Percentiles rank a stretch among this genome's conserved stretches.
These are phyloP conservation scores for Talaromyces proteolyticus DNA, from an alignment of 495 filamentous ascomycete genomes.

Conservation along the genomic window DNA sequence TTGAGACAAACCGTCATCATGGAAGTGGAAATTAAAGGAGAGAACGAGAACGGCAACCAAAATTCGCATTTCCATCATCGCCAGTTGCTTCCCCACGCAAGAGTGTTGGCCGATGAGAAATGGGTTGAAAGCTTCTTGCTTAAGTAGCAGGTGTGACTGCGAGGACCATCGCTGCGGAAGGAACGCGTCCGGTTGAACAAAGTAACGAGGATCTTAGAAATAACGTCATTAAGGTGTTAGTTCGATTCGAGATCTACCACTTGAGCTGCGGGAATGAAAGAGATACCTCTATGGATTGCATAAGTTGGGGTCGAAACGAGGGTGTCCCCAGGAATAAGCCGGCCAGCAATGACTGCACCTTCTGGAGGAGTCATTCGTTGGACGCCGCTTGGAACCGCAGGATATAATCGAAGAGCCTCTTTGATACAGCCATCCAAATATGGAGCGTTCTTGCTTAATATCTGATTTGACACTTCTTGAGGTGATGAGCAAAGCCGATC, in stretches of 20 bases:
- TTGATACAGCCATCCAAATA: conserved; percentile 28
- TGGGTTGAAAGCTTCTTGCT: conserved; percentile 20
- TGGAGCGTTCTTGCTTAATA: conserved; percentile 14
- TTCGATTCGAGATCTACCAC: not conserved
- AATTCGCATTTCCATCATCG: no score
- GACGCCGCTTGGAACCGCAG: conserved; percentile 14
- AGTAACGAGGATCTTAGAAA: conserved; percentile 11
- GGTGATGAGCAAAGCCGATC: not conserved
- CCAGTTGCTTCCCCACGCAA: no score
- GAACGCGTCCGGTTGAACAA: conserved; percentile 17
- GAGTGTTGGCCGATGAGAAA: no score
- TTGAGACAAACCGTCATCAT: no score
- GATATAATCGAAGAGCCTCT: conserved; percentile 29
- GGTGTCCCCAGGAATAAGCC: conserved; percentile 16
- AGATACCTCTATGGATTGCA: conserved; percentile 12
- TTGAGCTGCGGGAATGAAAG: not conserved
- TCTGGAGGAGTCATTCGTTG: conserved; percentile 16
- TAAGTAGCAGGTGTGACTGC: conserved; percentile 18
- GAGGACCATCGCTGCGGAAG: conserved; percentile 29
- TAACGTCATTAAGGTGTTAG: not conserved
- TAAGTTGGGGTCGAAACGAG: conserved; percentile 13
- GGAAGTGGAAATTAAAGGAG: no score
- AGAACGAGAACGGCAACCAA: no score
- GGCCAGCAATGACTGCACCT: conserved; percentile 16
- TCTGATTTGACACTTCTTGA: no score